Evolutionary conservation across 2,329 filamentous ascomycete species (phyloP).

Genomic region (Furcasterigmium furcatum): DNA sequence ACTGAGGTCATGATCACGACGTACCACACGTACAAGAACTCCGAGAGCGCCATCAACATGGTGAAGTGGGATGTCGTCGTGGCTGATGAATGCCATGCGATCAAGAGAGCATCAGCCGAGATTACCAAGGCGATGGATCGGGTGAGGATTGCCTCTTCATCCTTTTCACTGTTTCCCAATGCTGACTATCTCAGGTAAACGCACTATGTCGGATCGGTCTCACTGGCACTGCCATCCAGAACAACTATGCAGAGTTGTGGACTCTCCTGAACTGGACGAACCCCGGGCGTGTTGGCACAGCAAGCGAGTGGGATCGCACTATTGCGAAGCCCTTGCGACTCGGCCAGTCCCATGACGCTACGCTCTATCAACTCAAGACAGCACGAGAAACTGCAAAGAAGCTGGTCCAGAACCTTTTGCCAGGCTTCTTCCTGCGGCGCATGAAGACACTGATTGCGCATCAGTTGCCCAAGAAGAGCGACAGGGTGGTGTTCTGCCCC

Average conservation of each 20-base stretch:
- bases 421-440: conserved; percentile 83
- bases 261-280: conserved; percentile 95
- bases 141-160: background rate
- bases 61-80: conserved; percentile 92
- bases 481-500: conserved; percentile 92
- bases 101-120: conserved; percentile 77
- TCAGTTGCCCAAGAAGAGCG: conserved; percentile 91
- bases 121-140: conserved; percentile 85
- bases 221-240: conserved; percentile 95
- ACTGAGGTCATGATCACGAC: conserved; percentile 93
- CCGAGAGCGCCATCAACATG: conserved; percentile 70
- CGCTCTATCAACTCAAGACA: conserved; percentile 73
- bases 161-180: background rate
- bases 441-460: conserved; percentile 92
- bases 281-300: conserved; percentile 64
- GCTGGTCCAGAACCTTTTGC: conserved; percentile 82
- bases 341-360: conserved; percentile 92
- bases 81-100: conserved; percentile 87
- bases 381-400: conserved; percentile 80
- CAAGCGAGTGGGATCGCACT: conserved; percentile 72
- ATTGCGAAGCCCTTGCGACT: conserved; percentile 79
- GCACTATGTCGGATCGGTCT: conserved; percentile 88
- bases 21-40: conserved; percentile 84
- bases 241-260: conserved; percentile 97
- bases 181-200: conserved; percentile 54